Percentiles rank a stretch among this genome's conserved stretches.
Conservation (phyloP, 2,329 filamentous ascomycete genomes). For the Fusarium solani-melongenae region DNA sequence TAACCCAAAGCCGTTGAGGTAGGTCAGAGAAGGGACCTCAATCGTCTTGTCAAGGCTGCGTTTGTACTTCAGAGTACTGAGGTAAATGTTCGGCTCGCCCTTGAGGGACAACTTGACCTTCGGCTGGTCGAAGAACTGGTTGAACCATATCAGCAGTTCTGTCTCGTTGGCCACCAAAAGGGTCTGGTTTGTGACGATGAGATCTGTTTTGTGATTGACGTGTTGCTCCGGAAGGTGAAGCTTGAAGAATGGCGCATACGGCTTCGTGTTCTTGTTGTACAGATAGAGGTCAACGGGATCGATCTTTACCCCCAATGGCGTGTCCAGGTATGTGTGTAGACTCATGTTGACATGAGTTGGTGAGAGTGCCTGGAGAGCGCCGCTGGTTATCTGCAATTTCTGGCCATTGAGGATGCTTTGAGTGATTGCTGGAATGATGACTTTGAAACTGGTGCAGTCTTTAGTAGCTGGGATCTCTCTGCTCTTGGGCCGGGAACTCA, state of each 20-base stretch:
- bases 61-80: conserved; percentile 53
- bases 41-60: conserved; percentile 56
- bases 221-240: conserved; percentile 46
- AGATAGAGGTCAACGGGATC: conserved; percentile 53
- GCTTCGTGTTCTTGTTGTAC: conserved; percentile 52
- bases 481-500: conserved; percentile 44
- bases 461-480: neutral
- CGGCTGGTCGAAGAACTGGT: conserved; percentile 52
- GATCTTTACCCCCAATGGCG: conserved; percentile 51
- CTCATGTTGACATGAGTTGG: conserved; percentile 49
- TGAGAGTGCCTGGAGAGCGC: conserved; percentile 49
- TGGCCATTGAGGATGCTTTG: conserved; percentile 57
- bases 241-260: conserved; percentile 35
- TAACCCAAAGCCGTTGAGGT: conserved; percentile 53
- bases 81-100: conserved; percentile 50
- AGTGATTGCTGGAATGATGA: conserved; percentile 59
- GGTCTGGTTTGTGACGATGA: conserved; percentile 49
- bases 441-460: conserved; percentile 52
- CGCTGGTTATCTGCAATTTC: conserved; percentile 51
- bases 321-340: conserved; percentile 51
- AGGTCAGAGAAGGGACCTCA: conserved; percentile 52
- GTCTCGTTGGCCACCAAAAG: conserved; percentile 51
- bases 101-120: conserved; percentile 51
- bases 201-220: conserved; percentile 50
- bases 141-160: conserved; percentile 54